Percentiles rank a stretch among this genome's conserved stretches.
phyloP scores from a whole-genome alignment of 495 filamentous ascomycete species.

The Aspergillus conjunctus region DNA sequence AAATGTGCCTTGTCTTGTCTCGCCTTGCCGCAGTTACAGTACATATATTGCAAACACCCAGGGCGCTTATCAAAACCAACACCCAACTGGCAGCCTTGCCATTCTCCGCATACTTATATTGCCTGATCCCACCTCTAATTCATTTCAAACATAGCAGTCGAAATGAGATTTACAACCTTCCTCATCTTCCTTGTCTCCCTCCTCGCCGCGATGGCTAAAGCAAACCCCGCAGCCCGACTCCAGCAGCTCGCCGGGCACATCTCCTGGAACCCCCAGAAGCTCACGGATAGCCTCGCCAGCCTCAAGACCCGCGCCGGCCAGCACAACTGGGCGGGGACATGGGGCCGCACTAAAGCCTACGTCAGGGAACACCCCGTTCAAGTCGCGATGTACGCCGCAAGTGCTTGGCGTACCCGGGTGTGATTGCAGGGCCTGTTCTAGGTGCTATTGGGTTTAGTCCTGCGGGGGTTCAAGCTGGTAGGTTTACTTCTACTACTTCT shows the following conservation, averaged over 20 bases:
- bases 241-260: no score
- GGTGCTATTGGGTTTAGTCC: not conserved
- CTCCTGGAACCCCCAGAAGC: no score
- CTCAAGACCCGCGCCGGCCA: not conserved
- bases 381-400: not conserved
- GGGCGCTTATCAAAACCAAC: not conserved
- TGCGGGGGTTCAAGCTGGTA: not conserved
- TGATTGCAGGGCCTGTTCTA: not conserved
- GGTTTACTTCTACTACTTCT: not conserved
- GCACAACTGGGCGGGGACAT: not conserved
- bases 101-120: not conserved
- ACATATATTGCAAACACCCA: not conserved
- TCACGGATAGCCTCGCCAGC: not conserved
- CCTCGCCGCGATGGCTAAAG: no score
- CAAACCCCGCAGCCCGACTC: no score
- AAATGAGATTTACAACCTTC: no score
- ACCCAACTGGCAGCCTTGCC: not conserved
- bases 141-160: no score
- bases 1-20: no score
- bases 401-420: not conserved
- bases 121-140: not conserved
- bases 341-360: not conserved
- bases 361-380: not conserved
- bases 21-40: not conserved
- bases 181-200: no score